Evolutionary conservation across 352 stramenopile species (phyloP).

Genomic region (Globisporangium alternatum): DNA sequence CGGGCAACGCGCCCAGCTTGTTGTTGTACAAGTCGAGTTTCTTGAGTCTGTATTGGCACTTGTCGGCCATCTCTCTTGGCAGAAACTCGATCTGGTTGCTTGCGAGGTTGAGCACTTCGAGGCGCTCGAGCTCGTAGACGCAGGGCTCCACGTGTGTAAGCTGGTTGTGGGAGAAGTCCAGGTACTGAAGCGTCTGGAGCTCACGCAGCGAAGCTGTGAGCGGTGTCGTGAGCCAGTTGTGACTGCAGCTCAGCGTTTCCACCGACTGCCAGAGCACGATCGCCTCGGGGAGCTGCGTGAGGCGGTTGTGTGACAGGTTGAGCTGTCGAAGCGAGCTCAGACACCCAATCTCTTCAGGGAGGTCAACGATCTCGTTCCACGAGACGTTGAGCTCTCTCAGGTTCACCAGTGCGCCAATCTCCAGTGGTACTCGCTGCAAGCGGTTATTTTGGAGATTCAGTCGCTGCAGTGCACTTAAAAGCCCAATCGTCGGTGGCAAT

Average conservation of each 20-base stretch:
- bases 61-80: slow-evolving; percentile 27
- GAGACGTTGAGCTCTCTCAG: slow-evolving; percentile 50
- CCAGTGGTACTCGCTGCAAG: slow-evolving; percentile 39
- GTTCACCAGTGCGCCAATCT: slow-evolving; percentile 48
- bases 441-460: slow-evolving; percentile 44
- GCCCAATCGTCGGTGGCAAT: slow-evolving; percentile 42
- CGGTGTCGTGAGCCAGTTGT: slow-evolving; percentile 46
- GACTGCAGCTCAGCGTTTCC: slow-evolving; percentile 35
- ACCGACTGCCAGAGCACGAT: slow-evolving; percentile 50
- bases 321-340: slow-evolving; percentile 35
- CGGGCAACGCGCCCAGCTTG: slow-evolving; percentile 40
- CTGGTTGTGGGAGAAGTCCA: slow-evolving; percentile 57
- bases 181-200: slow-evolving; percentile 38
- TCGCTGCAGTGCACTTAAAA: slow-evolving; percentile 29
- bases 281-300: slow-evolving; percentile 40
- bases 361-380: slow-evolving; percentile 47
- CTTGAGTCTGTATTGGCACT: slow-evolving; percentile 26
- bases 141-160: slow-evolving; percentile 45
- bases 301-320: slow-evolving; percentile 52
- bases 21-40: slow-evolving; percentile 74
- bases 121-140: slow-evolving; percentile 38
- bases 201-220: slow-evolving; percentile 29
- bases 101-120: slow-evolving; percentile 57
- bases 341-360: slow-evolving; percentile 67
- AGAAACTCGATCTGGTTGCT: slow-evolving; percentile 47